Evolutionary conservation across 2,329 filamentous ascomycete species (phyloP).

Genomic region (Bipolaris gigantea): DNA sequence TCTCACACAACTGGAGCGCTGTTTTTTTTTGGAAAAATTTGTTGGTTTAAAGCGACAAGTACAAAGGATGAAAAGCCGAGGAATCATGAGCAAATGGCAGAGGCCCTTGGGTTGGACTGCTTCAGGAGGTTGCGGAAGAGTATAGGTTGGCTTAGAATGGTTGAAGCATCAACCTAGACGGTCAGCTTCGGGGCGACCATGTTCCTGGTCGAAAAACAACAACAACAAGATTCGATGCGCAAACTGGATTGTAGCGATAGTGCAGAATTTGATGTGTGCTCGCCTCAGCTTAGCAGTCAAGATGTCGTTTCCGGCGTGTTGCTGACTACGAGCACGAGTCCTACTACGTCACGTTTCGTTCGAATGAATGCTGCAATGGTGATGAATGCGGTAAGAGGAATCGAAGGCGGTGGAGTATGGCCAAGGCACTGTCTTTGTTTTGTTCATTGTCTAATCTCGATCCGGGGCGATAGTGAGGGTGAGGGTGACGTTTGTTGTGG

Average conservation of each 20-base stretch:
- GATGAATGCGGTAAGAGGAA: not conserved
- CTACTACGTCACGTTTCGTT: not conserved
- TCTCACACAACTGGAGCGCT: not conserved
- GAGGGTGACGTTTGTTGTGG: not conserved
- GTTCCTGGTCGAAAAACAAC: not conserved
- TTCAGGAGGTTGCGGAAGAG: not conserved
- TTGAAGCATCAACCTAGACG: not conserved
- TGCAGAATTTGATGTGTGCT: slow-evolving; percentile 3
- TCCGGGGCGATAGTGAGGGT: not conserved
- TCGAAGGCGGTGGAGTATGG: not conserved
- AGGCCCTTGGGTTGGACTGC: not conserved
- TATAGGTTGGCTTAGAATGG: not conserved
- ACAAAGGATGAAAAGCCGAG: not conserved
- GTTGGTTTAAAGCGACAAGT: not conserved
- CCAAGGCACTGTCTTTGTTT: not conserved
- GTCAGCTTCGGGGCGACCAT: not conserved
- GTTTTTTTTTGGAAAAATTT: not conserved
- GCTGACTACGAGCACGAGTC: not conserved
- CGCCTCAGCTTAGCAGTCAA: not conserved
- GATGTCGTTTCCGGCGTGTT: not conserved
- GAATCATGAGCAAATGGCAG: not conserved
- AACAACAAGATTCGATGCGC: not conserved
- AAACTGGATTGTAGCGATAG: slow-evolving; percentile 11
- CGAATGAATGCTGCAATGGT: not conserved
- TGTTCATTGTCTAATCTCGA: not conserved